Percentiles rank a stretch among this genome's conserved stretches.
phyloP scores from a whole-genome alignment of 2,329 filamentous ascomycete species.

The Fusarium dlaminii region DNA sequence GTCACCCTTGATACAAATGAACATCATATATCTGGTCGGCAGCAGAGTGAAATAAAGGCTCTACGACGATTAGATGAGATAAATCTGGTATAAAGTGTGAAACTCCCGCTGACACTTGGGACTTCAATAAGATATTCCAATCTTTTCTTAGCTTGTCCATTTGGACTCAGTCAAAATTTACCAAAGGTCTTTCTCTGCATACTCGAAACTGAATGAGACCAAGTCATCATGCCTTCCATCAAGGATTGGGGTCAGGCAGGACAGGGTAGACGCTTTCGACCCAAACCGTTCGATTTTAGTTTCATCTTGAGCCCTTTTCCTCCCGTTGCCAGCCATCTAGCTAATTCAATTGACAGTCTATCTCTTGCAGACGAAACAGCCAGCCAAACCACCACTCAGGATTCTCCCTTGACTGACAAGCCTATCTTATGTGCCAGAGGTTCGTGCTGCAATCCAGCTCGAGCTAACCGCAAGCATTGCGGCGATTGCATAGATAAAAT shows the following conservation, averaged over 20 bases:
- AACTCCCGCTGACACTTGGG: too few relatives aligned
- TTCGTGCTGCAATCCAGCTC: not conserved
- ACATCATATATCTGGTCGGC: not conserved
- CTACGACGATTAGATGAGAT: fast-evolving
- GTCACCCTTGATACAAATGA: fast-evolving
- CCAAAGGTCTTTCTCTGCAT: not conserved
- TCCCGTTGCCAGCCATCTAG: not conserved
- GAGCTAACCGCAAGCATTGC: not conserved
- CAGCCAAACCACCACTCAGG: not conserved
- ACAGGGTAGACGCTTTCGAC: not conserved
- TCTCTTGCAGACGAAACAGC: not conserved
- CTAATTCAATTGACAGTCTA: not conserved
- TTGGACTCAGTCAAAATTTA: too few relatives aligned
- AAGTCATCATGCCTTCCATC: not conserved
- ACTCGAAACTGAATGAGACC: too few relatives aligned
- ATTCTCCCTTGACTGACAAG: fast-evolving
- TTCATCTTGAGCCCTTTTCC: not conserved
- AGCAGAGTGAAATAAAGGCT: too few relatives aligned
- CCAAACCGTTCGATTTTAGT: not conserved
- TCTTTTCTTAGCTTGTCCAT: not conserved
- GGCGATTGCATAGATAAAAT: not conserved
- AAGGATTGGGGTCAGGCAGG: not conserved
- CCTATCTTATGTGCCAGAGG: not conserved
- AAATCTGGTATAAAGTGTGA: not conserved
- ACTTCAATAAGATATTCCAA: not conserved